phyloP scores from a whole-genome alignment of 2,329 filamentous ascomycete genomes.

The Fusarium clavum region DNA sequence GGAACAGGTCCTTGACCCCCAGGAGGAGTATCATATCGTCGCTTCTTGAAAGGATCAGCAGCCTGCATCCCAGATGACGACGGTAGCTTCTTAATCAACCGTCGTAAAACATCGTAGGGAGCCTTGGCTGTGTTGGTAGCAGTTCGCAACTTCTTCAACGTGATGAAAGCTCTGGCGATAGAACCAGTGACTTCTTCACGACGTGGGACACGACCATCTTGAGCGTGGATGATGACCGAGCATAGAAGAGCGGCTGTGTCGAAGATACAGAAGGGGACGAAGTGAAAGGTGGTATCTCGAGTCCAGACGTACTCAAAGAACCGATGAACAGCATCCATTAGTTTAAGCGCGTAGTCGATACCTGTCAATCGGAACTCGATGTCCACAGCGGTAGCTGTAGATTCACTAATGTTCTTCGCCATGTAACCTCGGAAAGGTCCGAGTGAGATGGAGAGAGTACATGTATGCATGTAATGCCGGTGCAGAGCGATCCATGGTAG shows the following conservation, averaged over 20 bases:
- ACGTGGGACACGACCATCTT: conserved; percentile 3
- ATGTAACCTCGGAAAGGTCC: conserved; percentile 22
- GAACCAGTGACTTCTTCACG: conserved; percentile 6
- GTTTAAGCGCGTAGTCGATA: conserved; percentile 17
- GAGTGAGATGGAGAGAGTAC: conserved; percentile 16
- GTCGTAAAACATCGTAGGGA: conserved; percentile 23
- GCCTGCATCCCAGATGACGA: conserved; percentile 4
- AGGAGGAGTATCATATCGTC: conserved; percentile 13
- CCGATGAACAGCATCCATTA: conserved; percentile 10
- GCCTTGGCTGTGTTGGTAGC: conserved; percentile 26
- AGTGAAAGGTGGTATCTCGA: conserved; percentile 26
- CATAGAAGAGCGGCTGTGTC: conserved; percentile 19
- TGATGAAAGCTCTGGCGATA: conserved; percentile 4
- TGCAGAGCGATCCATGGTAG: conserved; percentile 23
- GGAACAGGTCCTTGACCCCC: neutral
- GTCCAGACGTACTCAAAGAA: conserved; percentile 32
- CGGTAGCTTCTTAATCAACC: conserved; percentile 28
- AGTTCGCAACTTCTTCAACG: conserved; percentile 25
- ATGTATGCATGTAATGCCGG: conserved; percentile 28
- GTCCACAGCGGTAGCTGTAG: neutral
- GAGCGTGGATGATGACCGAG: conserved; percentile 19
- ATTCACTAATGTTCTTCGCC: conserved; percentile 16
- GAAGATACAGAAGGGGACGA: conserved; percentile 24
- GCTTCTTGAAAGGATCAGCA: conserved; percentile 9
- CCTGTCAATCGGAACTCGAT: conserved; percentile 14